phyloP scores from a whole-genome alignment of 192 early-diverging fungal species.

The Backusella morwellensis region DNA sequence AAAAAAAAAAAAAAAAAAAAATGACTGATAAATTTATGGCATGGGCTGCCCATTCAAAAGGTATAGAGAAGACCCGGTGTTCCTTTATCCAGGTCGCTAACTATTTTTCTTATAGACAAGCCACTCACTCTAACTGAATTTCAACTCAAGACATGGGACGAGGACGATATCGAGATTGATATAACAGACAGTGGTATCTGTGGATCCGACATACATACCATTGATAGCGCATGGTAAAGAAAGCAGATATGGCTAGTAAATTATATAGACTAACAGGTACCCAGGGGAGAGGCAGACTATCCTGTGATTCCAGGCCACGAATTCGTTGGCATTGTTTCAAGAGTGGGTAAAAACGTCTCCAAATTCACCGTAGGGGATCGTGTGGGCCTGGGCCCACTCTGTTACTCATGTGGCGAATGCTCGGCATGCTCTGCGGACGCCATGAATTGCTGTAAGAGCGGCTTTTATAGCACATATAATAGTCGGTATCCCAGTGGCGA shows the following conservation, averaged over 20 bases:
- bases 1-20: too few species aligned
- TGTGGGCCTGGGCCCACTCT: constrained; percentile 38
- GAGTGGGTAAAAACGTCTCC: constrained; percentile 31
- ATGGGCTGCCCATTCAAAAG: too few species aligned
- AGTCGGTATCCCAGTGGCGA: constrained; percentile 13
- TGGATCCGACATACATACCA: constrained; percentile 71
- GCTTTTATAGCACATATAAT: neutral
- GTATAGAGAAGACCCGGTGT: too few species aligned
- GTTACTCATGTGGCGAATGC: neutral
- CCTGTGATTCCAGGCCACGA: constrained; percentile 44
- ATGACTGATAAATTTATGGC: too few species aligned
- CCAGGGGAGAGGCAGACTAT: neutral
- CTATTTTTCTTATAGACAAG: neutral
- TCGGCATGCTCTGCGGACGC: neutral
- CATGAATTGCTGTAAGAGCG: neutral
- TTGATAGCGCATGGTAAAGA: constrained; percentile 8
- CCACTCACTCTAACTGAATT: neutral
- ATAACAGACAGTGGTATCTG: constrained; percentile 74
- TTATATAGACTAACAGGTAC: too few species aligned
- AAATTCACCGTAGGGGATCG: constrained; percentile 54
- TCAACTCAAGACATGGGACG: neutral
- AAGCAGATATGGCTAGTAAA: too few species aligned
- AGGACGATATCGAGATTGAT: constrained; percentile 45
- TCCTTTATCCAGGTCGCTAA: too few species aligned
- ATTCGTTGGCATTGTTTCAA: constrained; percentile 42